Percentiles rank a stretch among this genome's conserved stretches.
Conservation (phyloP, 345 rosid genomes). For the Sonneratia caseolaris region DNA sequence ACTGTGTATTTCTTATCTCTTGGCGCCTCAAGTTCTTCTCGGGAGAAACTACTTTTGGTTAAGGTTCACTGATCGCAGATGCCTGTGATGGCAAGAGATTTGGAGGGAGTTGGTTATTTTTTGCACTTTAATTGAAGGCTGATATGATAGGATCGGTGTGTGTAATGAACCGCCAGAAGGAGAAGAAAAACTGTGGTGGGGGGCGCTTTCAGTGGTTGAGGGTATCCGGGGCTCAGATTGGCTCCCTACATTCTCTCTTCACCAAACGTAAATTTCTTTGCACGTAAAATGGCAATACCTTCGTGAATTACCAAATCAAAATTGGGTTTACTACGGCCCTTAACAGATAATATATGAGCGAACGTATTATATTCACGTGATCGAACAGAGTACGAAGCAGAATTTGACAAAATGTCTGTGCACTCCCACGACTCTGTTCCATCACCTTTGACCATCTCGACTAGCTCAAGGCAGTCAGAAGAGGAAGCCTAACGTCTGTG, state of each 20-base stretch:
- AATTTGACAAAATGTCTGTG: too few relatives aligned
- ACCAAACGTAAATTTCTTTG: background rate
- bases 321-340: too few relatives aligned
- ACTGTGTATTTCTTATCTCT: background rate
- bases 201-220: background rate
- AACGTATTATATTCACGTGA: too few relatives aligned
- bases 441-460: too few relatives aligned
- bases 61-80: background rate
- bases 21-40: background rate
- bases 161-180: background rate
- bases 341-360: too few relatives aligned
- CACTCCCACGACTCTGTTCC: too few relatives aligned
- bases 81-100: background rate
- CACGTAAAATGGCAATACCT: too few relatives aligned
- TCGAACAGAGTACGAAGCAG: too few relatives aligned
- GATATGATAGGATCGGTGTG: background rate
- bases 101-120: background rate
- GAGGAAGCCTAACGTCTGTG: too few relatives aligned
- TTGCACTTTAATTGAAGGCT: background rate
- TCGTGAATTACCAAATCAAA: too few relatives aligned
- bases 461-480: too few relatives aligned
- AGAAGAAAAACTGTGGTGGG: background rate
- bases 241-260: background rate
- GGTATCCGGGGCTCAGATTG: background rate
- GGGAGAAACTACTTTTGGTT: background rate